Evolutionary conservation across 306 rosid species (phyloP).

Genomic region (Dalbergia oliveri): DNA sequence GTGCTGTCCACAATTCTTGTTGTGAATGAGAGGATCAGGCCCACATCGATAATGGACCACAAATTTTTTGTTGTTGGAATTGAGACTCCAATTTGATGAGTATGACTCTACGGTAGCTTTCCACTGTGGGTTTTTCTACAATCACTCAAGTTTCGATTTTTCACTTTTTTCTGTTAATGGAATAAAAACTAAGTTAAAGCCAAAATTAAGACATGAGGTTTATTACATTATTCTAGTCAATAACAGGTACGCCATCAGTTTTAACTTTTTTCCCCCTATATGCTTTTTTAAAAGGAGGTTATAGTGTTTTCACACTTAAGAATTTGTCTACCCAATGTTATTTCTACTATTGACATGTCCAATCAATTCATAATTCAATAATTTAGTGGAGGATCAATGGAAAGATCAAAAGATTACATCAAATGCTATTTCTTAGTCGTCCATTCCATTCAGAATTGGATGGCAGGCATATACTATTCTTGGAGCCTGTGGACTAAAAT

Average conservation of each 20-base stretch:
- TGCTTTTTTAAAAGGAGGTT: constrained; percentile 37
- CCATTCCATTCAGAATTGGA: constrained; percentile 38
- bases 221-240: constrained; percentile 39
- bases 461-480: constrained; percentile 42
- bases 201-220: constrained; percentile 22
- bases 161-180: constrained; percentile 21
- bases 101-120: constrained; percentile 43
- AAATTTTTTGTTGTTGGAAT: constrained; percentile 42
- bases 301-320: constrained; percentile 44
- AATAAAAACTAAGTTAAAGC: constrained; percentile 28
- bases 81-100: constrained; percentile 46
- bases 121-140: constrained; percentile 45
- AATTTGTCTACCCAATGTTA: constrained; percentile 41
- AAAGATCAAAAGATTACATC: constrained; percentile 48
- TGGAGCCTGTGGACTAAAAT: constrained; percentile 18
- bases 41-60: constrained; percentile 60
- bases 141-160: constrained; percentile 43
- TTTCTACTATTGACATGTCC: constrained; percentile 50
- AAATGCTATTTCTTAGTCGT: constrained; percentile 41
- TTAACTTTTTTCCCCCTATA: neutral
- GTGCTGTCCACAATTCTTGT: constrained; percentile 61
- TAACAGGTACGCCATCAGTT: constrained; percentile 33
- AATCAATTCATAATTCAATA: constrained; percentile 43
- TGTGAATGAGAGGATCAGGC: constrained; percentile 59
- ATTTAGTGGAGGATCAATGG: constrained; percentile 50